Conservation (phyloP, 2,329 filamentous ascomycete species). For the Madurella fahalii region DNA sequence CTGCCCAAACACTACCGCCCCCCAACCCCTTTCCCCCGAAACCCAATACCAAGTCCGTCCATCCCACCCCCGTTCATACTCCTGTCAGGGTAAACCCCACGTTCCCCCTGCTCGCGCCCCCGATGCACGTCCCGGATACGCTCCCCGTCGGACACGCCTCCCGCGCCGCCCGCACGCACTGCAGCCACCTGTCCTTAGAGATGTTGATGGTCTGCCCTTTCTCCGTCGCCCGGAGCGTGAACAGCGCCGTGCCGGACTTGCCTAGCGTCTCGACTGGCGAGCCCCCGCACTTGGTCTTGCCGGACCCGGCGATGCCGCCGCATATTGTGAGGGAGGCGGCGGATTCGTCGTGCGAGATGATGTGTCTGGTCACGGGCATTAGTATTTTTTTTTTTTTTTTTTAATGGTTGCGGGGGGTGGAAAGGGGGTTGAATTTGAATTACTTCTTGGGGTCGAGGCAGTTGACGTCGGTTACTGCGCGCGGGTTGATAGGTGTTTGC, state of each 20-base stretch:
- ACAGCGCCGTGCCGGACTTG: slow-evolving; percentile 44
- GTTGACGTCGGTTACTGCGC: slow-evolving; percentile 37
- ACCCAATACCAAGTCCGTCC: neutral
- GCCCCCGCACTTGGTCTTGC: slow-evolving; percentile 44
- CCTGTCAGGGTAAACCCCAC: slow-evolving; percentile 40
- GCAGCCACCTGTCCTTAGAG: slow-evolving; percentile 50
- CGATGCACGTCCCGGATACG: slow-evolving; percentile 43
- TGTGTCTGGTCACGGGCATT: slow-evolving; percentile 30
- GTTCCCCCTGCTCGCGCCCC: slow-evolving; percentile 45
- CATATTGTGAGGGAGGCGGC: slow-evolving; percentile 60
- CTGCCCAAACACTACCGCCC: neutral
- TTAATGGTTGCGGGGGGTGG: too few relatives aligned
- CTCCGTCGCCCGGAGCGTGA: slow-evolving; percentile 41
- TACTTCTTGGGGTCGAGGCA: slow-evolving; percentile 42
- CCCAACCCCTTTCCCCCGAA: too few relatives aligned
- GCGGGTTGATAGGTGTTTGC: slow-evolving; percentile 37
- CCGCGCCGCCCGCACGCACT: slow-evolving; percentile 50
- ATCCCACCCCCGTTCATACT: slow-evolving; percentile 15
- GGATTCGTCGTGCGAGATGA: slow-evolving; percentile 52
- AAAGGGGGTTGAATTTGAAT: slow-evolving; percentile 12
- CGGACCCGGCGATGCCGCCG: slow-evolving; percentile 45
- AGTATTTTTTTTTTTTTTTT: neutral
- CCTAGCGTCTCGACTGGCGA: slow-evolving; percentile 42
- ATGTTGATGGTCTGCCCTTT: slow-evolving; percentile 47
- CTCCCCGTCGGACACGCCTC: slow-evolving; percentile 49